A percentile compares a stretch with the other conserved stretches of the same genome.
phyloP scores from a whole-genome alignment of 2,329 filamentous ascomycete species.

The Stagonosporopsis chrysanthemi region DNA sequence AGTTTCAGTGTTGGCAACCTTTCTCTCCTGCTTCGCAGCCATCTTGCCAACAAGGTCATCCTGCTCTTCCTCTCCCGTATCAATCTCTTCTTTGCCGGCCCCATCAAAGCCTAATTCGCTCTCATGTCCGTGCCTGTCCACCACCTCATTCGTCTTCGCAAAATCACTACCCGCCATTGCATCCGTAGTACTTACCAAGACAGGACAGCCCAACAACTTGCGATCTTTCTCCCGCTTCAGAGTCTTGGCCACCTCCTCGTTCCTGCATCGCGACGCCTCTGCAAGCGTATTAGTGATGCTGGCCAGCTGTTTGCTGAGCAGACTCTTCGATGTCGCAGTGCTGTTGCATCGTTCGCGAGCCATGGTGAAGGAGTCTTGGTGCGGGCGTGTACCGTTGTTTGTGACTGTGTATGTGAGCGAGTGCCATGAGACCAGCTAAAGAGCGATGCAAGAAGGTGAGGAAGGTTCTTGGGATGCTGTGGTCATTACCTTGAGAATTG shows the following conservation, averaged over 20 bases:
- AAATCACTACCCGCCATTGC: not conserved
- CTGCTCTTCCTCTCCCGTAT: not conserved
- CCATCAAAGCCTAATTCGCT: not conserved
- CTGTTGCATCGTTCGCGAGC: not conserved
- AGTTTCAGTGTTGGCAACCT: not conserved
- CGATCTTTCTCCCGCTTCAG: not conserved
- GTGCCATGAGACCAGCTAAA: no score
- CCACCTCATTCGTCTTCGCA: not conserved
- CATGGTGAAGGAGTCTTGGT: not conserved
- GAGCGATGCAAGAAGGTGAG: no score
- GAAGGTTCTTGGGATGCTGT: not conserved
- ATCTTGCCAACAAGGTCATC: not conserved
- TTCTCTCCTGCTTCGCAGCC: not conserved
- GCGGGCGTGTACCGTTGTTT: not conserved
- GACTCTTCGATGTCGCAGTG: constrained; percentile 4
- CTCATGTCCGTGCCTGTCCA: not conserved
- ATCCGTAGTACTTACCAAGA: not conserved
- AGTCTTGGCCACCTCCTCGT: constrained; percentile 14
- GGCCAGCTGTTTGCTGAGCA: constrained; percentile 26
- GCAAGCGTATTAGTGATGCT: constrained; percentile 27
- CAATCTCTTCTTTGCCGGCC: no score
- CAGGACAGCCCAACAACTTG: not conserved
- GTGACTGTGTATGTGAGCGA: no score
- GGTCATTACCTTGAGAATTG: not conserved
- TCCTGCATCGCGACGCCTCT: constrained; percentile 24